Base-by-base conservation (phyloP, 164 flowering plant genomes). In the Liquidambar formosana region DNA sequence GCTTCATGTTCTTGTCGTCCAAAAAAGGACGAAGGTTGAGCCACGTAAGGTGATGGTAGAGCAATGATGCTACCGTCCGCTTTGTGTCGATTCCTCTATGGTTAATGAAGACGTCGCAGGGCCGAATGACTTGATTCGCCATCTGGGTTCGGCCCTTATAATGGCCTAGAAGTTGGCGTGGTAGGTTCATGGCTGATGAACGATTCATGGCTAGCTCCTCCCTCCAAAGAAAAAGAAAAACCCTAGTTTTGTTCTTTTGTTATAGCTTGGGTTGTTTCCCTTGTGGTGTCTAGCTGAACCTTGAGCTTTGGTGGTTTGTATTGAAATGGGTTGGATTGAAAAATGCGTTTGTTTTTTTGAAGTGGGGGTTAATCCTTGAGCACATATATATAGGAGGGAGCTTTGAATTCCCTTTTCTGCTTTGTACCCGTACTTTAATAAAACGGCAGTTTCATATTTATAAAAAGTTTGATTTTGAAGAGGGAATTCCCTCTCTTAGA, bases 1-100 rank as follows among this genome's bases (percentile, higher is more conserved):
- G 88, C 69, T 81, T 82, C 93, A 86, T 83, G 79, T 59, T 82
- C 76, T 69, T 79, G 79, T 69, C 77, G 61, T 88, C 93, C 73
- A 86, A 60, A 57, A 88, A 88, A 5, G 89, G 79, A 8, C 64
- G 72, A 1, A 81, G 71, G 22, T 78, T 59, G 1, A 75, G 66
- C 16, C 73, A 49, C 0, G 33, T 6, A 4, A 88, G 72, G 18
- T 78, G 84, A 28, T 85, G 67, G 56, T 79, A 78, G 12, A 88
- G 69, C 72, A 88, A 58, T 8, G 83, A 86, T 0, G 88, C 79
- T 1, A 86, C 68, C 43, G 73, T 82, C 38, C 72, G 65, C 71
- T 83, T 86, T 4, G 90, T 89, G 63, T 86, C 89, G 14, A 72
- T 67, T 0, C 86, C 79, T 1, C 90, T 67, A 62, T 86, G 89